Base-by-base conservation (phyloP, 139 green algal genomes). In the Zygnema circumcarinatum region DNA sequence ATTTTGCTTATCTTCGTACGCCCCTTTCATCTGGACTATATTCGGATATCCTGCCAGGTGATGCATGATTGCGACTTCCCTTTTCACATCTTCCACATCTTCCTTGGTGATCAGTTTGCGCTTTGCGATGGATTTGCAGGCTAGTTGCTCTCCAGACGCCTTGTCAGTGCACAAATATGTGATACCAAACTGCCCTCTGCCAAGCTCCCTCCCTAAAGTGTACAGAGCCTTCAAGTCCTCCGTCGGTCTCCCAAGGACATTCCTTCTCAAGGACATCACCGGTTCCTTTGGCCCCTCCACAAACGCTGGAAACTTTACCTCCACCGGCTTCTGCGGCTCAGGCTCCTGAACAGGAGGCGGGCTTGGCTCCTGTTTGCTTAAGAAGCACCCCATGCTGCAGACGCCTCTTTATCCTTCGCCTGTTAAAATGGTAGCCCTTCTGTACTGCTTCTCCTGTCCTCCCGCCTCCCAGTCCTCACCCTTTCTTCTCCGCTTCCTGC, bases 71-170 rank as follows among this genome's bases (percentile, higher is more conserved):
- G 95, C 93, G 68, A 99, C 95, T 68, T 86, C 79, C 38, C 79
- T 67, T 29, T 38, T 76, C 42, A 86, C 79, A 67, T 86, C 79
- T 41, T 98, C 96, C 25, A 98, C 93, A 87, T 99, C 97, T 82
- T 99, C 96, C 16, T 92, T 85, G 40, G 89, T 87, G 1, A 88
- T 89, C 41, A 99, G 92, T 92, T 98, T 98, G 68, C 93, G 92
- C 93, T 99, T 99, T 67, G 92, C 93, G 88, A 99, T 99, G 47
- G 94, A 93, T 88, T 98, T 98, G 93, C 95, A 97, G 3, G 96
- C 96, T 33, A 91, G 94, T 67, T 93, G 39, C 67, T 94, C 67
- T 25, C 92, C 92, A 32, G 88, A 88, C n/a, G 21, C 33, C 38
- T 86, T 85, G 31, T 90, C 83, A 1, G 42, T 72, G 31, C 40